Evolutionary conservation across 305 asterid genomes (phyloP), one percentile per base, ranked within the genome.

Genomic region (Solanum hybrid): DNA sequence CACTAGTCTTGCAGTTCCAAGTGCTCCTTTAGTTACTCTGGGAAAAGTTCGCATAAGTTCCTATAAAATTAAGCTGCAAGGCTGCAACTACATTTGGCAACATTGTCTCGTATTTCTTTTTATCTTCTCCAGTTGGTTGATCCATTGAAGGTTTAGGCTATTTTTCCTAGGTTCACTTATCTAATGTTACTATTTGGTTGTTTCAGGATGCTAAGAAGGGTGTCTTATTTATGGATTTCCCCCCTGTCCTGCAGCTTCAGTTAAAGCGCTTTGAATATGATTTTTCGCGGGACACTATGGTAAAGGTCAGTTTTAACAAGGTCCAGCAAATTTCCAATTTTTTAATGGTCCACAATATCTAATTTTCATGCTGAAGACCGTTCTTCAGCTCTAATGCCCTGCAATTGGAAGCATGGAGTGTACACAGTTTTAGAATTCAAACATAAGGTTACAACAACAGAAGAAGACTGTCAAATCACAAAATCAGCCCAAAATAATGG

Each of bases 161-260:
- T 22, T 88, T 72, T 85, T 78, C 57, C 81, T 39, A 83, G 68
- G 29, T 38, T 38, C 68, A 39, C 36, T 82, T 82, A 41, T 91
- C 68, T 91, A 41, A 32, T 45, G 86, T 90, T 79, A 75, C 89
- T 75, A 22, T 78, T 77, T 93, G 86, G 87, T 89, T 87, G 89
- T 89, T 95, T 89, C 93, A 95, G 97, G 96, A 94, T 93, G 97
- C 97, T 79, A 93, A 91, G 93, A 95, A 94, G 92, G 95, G 96
- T 78, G 94, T 93, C 86, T 90, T 95, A 84, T 95, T 95, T 90
- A 91, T 91, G 39, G 95, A 94, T 91, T 94, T 95, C 34, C 96
- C 97, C 89, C 95, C 95, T 75, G 94, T 95, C 89, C 95, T 95
- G 88, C 97, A 94, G 91, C 94, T 94, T 90, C 96, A 94, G 89